Base-by-base conservation (phyloP, 352 stramenopile species). In the Phytophthora sojae region DNA sequence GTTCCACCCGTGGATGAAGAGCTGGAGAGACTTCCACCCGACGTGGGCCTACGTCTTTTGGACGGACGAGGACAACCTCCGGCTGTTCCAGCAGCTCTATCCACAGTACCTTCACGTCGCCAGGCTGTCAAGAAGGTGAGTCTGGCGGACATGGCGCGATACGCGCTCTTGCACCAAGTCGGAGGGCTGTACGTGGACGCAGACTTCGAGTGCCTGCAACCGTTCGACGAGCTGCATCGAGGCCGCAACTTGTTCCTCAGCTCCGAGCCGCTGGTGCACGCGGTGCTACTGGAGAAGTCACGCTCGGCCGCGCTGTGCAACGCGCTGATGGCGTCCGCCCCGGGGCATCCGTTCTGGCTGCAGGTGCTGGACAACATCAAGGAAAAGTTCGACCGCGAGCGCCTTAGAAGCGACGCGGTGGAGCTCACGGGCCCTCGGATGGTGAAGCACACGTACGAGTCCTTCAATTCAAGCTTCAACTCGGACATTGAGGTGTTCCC, bases 41-140 rank as follows among this genome's bases (percentile, higher is more conserved):
- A 63, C 51, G 8, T 89, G 79, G 79, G 74, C 61, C 26, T 91
- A 89, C 72, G 80, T 89, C 37, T 91, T 87, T 52, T 91, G 81
- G 81, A 82, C 73, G 0, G 77, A 89, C 61, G 68, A 65, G 26
- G 81, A 91, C 77, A 89, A 88, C 50, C 64, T 89, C 32, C 57
- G 53, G 3, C 54, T 91, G 4, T 91, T 89, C 42, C 61, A 88
- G 37, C 53, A 50, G 3, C 61, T 85, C 17, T 90, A 88, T 29
- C 78, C 81, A 2, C 61, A 80, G 67, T 89, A 89, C 26, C 21
- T 82, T 4, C 29, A 82, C 25, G 72, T 88, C 49, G 77, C 81
- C 17, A 62, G 12, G 47, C 58, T 15, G 75, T 89, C 23, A 71
- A 53, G 44, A 85, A 86, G 61, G 83, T 89, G 59, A 77, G 55